Evolutionary conservation across 108 stramenopile species (phyloP).

Genomic region (Cyclotella baltica): DNA sequence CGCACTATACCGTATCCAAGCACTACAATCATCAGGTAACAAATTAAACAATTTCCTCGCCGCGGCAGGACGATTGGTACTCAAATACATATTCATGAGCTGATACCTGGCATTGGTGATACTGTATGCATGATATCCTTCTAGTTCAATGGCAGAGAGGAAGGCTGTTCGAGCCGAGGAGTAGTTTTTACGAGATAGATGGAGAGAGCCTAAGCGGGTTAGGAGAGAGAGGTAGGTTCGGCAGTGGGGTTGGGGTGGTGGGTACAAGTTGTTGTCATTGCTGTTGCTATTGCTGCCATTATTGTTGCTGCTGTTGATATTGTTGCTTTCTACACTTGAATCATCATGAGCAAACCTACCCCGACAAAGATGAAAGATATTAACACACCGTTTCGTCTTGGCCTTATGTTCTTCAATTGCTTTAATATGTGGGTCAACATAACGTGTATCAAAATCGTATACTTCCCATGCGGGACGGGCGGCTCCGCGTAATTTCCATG

Average conservation of each 20-base stretch:
- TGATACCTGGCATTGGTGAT: conserved; percentile 75
- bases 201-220: conserved; percentile 82
- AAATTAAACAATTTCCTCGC: conserved; percentile 67
- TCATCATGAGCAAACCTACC: conserved; percentile 60
- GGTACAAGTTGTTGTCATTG: conserved; percentile 17
- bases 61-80: conserved; percentile 72
- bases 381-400: conserved; percentile 62
- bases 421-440: conserved; percentile 83
- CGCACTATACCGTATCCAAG: conserved; percentile 85
- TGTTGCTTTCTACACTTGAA: neutral
- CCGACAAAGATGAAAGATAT: conserved; percentile 68
- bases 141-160: conserved; percentile 77
- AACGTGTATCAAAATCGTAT: conserved; percentile 90
- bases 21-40: conserved; percentile 55
- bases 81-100: conserved; percentile 82
- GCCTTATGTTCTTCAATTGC: conserved; percentile 74
- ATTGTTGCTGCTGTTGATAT: neutral
- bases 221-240: conserved; percentile 72
- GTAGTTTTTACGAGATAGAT: conserved; percentile 66
- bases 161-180: conserved; percentile 72
- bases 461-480: conserved; percentile 89
- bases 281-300: neutral
- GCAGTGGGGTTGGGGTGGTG: conserved; percentile 68
- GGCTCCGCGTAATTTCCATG: conserved; percentile 90
- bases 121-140: conserved; percentile 49